phyloP scores from a whole-genome alignment of 495 filamentous ascomycete genomes.

The Aspergillus panamensis region DNA sequence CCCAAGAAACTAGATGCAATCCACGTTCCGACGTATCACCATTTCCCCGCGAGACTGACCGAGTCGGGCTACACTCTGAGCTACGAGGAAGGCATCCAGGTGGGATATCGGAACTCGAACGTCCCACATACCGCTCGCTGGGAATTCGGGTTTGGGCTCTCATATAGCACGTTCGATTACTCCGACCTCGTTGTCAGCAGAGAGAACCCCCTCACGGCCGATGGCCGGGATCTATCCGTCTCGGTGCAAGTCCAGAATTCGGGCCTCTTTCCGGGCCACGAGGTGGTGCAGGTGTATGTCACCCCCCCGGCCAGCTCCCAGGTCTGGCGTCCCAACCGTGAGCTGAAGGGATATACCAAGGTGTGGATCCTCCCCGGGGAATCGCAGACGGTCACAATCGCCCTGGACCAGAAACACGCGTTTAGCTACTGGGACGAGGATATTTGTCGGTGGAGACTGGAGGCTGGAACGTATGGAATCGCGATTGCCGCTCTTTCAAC shows the following conservation, averaged over 20 bases:
- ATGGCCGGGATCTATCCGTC: not conserved
- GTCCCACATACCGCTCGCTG: not conserved
- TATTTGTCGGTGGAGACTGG: not conserved
- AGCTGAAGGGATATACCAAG: constrained; percentile 5
- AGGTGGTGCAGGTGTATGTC: constrained; percentile 3
- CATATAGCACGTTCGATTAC: constrained; percentile 1
- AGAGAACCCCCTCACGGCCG: no score
- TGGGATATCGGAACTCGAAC: not conserved
- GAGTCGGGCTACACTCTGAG: not conserved
- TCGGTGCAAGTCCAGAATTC: not conserved
- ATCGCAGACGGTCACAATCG: not conserved
- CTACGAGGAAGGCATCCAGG: constrained; percentile 3
- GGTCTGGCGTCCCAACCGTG: constrained; percentile 2
- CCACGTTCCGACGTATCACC: not conserved
- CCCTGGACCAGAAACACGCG: not conserved
- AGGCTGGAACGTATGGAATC: not conserved
- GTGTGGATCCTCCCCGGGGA: not conserved
- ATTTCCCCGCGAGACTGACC: not conserved
- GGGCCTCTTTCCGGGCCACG: constrained; percentile 1
- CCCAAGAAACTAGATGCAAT: not conserved
- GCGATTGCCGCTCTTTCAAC: not conserved
- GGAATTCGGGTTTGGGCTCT: constrained; percentile 1
- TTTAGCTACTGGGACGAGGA: constrained; percentile 5
- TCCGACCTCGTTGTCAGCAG: not conserved
- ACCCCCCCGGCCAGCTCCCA: not conserved